Evolutionary conservation across 164 flowering plant species (phyloP).

Genomic region (Berberis vulgaris): DNA sequence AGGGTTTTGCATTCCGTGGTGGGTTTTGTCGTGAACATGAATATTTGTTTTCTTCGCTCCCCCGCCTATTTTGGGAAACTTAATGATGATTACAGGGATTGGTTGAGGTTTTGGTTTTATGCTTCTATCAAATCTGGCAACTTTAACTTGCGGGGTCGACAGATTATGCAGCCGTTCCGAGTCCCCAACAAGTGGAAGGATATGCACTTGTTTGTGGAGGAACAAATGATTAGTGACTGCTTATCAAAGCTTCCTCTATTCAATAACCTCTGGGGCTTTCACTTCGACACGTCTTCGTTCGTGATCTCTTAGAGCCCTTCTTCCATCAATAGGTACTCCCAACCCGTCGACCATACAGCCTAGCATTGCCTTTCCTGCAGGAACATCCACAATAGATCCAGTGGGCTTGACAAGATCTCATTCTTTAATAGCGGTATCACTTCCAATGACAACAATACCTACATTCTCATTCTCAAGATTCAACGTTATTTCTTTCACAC

Average conservation of each 20-base stretch:
- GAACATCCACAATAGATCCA: slow-evolving; percentile 9
- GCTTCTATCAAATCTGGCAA: no score
- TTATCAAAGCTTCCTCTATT: background rate
- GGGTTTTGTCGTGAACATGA: no score
- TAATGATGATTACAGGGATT: no score
- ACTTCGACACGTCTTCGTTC: slow-evolving; percentile 2
- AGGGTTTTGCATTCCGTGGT: no score
- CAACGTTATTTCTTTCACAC: slow-evolving; percentile 3
- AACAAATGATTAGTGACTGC: no score
- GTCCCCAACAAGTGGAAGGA: no score
- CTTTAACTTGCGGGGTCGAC: no score
- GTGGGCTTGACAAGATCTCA: slow-evolving; percentile 7
- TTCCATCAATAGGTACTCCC: slow-evolving; percentile 1
- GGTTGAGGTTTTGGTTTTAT: no score
- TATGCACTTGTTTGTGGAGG: no score
- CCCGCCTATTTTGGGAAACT: no score
- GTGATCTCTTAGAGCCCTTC: background rate
- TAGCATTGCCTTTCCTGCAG: slow-evolving; percentile 5
- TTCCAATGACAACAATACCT: background rate
- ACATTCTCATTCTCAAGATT: slow-evolving; percentile 12
- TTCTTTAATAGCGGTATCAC: slow-evolving; percentile 10
- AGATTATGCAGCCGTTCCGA: no score
- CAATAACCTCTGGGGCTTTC: slow-evolving; percentile 2
- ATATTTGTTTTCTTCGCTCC: no score
- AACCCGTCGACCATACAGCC: background rate